These are phyloP conservation scores for Arachnomyces sp. DNA, from an alignment of 2,329 filamentous ascomycete species.

Conservation along the genomic window DNA sequence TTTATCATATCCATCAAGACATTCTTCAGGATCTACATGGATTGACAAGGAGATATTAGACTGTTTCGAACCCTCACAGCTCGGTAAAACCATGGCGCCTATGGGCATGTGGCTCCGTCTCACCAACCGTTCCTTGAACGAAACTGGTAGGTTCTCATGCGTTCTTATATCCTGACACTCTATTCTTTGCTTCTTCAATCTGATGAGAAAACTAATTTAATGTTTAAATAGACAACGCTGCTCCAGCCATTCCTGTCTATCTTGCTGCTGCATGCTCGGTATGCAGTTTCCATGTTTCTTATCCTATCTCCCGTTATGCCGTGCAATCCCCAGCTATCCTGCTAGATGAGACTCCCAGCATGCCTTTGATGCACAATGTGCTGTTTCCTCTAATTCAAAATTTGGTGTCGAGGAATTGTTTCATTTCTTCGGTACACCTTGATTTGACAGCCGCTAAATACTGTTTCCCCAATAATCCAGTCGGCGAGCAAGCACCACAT, in stretches of 20 bases:
- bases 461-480: no score
- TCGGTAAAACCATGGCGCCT: constrained; percentile 24
- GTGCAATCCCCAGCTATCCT: no score
- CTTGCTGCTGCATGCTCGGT: constrained; percentile 34
- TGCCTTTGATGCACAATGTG: no score
- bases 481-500: no score
- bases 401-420: no score
- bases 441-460: no score
- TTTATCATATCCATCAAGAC: no score
- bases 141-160: constrained; percentile 18
- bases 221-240: constrained; percentile 24
- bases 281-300: constrained; percentile 12
- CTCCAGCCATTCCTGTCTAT: constrained; percentile 26
- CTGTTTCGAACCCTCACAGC: neutral
- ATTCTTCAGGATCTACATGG: neutral
- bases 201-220: constrained; percentile 11
- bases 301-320: no score
- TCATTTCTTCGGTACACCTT: no score
- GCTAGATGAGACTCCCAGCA: no score
- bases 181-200: constrained; percentile 1
- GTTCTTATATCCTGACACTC: neutral
- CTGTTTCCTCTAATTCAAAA: no score
- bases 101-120: constrained; percentile 25
- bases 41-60: neutral
- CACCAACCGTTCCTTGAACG: constrained; percentile 26